A percentile compares a stretch with the other conserved stretches of the same genome.
phyloP scores from a whole-genome alignment of 2,329 filamentous ascomycete species.

The Calonectria naviculata region DNA sequence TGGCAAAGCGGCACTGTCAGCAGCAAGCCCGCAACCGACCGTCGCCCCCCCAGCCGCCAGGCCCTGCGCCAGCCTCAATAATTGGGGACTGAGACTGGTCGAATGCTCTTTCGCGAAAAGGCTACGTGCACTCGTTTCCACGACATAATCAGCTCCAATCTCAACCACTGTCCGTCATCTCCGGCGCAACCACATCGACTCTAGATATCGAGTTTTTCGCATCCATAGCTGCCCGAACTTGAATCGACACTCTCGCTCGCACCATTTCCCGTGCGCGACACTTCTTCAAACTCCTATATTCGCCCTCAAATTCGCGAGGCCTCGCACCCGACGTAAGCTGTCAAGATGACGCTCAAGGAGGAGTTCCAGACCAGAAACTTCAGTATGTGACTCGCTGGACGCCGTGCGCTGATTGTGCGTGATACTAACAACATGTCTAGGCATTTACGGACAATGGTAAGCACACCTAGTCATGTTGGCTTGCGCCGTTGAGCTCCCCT shows the following conservation, averaged over 20 bases:
- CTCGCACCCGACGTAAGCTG: slow-evolving; percentile 39
- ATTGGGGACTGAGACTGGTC: slow-evolving; percentile 34
- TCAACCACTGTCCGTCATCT: slow-evolving; percentile 23
- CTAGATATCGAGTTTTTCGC: slow-evolving; percentile 22
- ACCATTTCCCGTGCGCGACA: slow-evolving; percentile 21
- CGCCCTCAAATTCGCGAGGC: slow-evolving; percentile 33
- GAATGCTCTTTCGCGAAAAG: slow-evolving; percentile 40
- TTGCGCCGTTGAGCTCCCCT: slow-evolving; percentile 23
- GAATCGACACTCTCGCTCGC: slow-evolving; percentile 9
- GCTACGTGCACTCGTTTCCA: slow-evolving; percentile 47
- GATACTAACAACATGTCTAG: slow-evolving; percentile 56
- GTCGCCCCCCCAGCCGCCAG: slow-evolving; percentile 36
- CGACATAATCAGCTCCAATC: slow-evolving; percentile 34
- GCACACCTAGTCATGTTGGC: slow-evolving; percentile 39
- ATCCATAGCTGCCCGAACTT: slow-evolving; percentile 16
- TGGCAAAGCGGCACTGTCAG: slow-evolving; percentile 20
- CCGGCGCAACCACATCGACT: slow-evolving; percentile 33
- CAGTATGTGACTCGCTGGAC: slow-evolving; percentile 62
- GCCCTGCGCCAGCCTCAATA: slow-evolving; percentile 41
- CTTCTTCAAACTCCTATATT: slow-evolving; percentile 18
- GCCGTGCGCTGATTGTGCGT: neutral
- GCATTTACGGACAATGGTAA: slow-evolving; percentile 83
- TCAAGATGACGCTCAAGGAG: slow-evolving; percentile 76
- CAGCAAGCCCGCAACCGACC: slow-evolving; percentile 14
- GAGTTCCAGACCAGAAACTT: slow-evolving; percentile 81